Conservation (phyloP, 805 yeast genomes). For the Komagataella pseudopastoris region DNA sequence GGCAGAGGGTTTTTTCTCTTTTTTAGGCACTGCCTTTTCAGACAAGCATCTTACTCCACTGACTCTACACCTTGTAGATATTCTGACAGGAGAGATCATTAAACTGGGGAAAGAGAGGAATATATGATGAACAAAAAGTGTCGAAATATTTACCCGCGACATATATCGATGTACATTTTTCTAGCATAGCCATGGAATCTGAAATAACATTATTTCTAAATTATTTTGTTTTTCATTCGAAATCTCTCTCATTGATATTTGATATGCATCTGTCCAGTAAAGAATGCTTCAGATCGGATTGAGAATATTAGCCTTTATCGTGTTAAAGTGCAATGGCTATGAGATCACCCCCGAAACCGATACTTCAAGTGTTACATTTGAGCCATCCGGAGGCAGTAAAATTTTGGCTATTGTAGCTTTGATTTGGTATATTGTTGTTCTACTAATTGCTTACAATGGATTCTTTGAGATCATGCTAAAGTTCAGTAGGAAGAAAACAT, state of each 20-base stretch:
- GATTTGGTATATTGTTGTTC: constrained; percentile 16
- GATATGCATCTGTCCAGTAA: neutral
- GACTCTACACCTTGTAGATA: neutral
- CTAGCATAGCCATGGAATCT: neutral
- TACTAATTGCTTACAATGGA: constrained; percentile 14
- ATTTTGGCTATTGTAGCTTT: constrained; percentile 8
- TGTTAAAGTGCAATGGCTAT: neutral
- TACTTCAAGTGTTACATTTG: neutral
- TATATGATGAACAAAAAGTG: neutral
- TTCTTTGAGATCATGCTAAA: constrained; percentile 12
- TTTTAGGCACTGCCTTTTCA: neutral
- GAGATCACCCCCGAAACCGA: neutral
- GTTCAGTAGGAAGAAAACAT: constrained; percentile 13
- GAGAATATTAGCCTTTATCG: neutral
- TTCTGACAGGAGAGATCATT: neutral
- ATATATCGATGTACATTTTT: neutral
- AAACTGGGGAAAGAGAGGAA: neutral
- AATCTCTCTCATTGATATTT: neutral
- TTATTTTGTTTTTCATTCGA: neutral
- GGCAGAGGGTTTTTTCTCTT: neutral
- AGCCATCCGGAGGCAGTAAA: neutral
- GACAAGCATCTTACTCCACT: neutral
- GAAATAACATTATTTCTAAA: neutral
- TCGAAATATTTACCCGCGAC: neutral
- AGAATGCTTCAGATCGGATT: neutral